phyloP scores from a whole-genome alignment of 106 monocot species.

The Triglochin maritima region DNA sequence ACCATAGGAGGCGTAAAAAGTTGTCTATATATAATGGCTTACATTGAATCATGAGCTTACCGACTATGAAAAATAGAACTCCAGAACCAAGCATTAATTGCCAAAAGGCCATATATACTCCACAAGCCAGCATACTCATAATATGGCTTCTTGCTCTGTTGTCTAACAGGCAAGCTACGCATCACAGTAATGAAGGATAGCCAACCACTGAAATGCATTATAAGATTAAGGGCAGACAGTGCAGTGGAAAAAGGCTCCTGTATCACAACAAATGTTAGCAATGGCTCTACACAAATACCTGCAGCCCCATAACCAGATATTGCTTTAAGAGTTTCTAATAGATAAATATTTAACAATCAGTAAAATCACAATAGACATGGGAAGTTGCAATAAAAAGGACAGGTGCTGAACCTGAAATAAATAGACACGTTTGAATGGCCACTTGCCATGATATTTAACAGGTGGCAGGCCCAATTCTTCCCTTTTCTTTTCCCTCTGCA shows the following conservation, averaged over 20 bases:
- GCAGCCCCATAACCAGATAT: not conserved
- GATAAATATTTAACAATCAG: too few species aligned
- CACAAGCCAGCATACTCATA: slow-evolving; percentile 90
- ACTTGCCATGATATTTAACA: slow-evolving; percentile 91
- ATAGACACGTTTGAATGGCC: slow-evolving; percentile 71
- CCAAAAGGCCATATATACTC: slow-evolving; percentile 82
- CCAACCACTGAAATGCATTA: slow-evolving; percentile 87
- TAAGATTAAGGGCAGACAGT: slow-evolving; percentile 69
- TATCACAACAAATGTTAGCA: not conserved
- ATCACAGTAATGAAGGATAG: slow-evolving; percentile 61
- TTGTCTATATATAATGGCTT: not conserved
- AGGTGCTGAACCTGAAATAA: slow-evolving; percentile 57
- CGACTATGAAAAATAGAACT: slow-evolving; percentile 83
- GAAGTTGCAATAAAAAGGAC: not conserved
- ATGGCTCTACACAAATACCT: too few species aligned
- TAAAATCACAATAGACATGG: not conserved
- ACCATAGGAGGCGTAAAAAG: not conserved
- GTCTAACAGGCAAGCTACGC: slow-evolving; percentile 72
- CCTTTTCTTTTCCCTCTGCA: slow-evolving; percentile 58
- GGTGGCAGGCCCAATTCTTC: slow-evolving; percentile 42
- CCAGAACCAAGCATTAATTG: slow-evolving; percentile 98
- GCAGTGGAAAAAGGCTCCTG: slow-evolving; percentile 90
- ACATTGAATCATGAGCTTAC: slow-evolving; percentile 22
- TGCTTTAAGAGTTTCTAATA: not conserved
- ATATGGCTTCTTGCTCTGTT: slow-evolving; percentile 65